A percentile compares a stretch with the other conserved stretches of the same genome.
These are phyloP conservation scores for Euphrasia confusa DNA, from an alignment of 257 asterid genomes.

Conservation along the genomic window DNA sequence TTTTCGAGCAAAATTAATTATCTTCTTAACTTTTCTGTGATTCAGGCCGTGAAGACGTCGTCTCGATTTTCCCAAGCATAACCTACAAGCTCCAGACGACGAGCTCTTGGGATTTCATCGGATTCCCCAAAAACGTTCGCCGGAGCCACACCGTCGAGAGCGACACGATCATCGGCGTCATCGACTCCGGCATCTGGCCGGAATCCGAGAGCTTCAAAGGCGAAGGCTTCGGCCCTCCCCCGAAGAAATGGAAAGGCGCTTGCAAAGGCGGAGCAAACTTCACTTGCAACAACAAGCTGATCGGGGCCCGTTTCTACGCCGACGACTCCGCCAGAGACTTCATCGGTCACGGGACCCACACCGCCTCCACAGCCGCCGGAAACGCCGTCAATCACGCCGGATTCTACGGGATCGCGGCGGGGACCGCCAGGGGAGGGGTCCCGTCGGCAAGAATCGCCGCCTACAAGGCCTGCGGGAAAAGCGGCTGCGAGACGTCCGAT, in stretches of 20 bases:
- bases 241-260: slow-evolving; percentile 41
- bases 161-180: slow-evolving; percentile 32
- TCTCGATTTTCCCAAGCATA: slow-evolving; percentile 34
- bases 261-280: slow-evolving; percentile 39
- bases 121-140: slow-evolving; percentile 18
- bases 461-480: neutral
- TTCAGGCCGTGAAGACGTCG: neutral
- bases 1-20: too few relatives aligned
- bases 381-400: slow-evolving; percentile 29
- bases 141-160: slow-evolving; percentile 21
- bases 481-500: slow-evolving; percentile 20
- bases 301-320: slow-evolving; percentile 30
- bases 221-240: slow-evolving; percentile 28
- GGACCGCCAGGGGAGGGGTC: slow-evolving; percentile 23
- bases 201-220: slow-evolving; percentile 35
- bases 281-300: slow-evolving; percentile 41
- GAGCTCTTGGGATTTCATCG: slow-evolving; percentile 42
- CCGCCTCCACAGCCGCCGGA: slow-evolving; percentile 44
- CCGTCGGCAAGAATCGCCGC: slow-evolving; percentile 9
- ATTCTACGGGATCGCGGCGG: slow-evolving; percentile 35
- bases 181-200: slow-evolving; percentile 40
- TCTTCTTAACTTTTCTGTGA: too few relatives aligned
- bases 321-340: slow-evolving; percentile 28
- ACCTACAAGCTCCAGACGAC: slow-evolving; percentile 33
- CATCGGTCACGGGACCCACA: slow-evolving; percentile 39